These are phyloP conservation scores for Kalanchoe fedtschenkoi DNA, from an alignment of 164 flowering plant species.

Conservation along the genomic window DNA sequence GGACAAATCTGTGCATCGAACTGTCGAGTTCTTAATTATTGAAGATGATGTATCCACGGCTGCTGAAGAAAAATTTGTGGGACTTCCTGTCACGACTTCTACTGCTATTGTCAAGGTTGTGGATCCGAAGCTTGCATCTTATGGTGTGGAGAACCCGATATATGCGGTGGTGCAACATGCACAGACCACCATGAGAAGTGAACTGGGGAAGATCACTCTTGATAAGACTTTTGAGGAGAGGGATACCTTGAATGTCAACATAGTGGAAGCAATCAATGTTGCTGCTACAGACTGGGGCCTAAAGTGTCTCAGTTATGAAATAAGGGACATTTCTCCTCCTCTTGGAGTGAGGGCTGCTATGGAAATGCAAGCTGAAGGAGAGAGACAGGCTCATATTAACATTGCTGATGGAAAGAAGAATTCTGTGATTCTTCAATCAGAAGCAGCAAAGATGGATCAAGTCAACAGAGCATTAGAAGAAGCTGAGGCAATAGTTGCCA, in stretches of 20 bases:
- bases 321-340: conserved; percentile 92
- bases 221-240: conserved; percentile 91
- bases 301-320: conserved; percentile 88
- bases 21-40: no score
- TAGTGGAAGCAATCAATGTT: conserved; percentile 76
- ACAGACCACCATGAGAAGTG: conserved; percentile 92
- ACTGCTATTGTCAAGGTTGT: conserved; percentile 82
- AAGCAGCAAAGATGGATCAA: conserved; percentile 33
- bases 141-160: conserved; percentile 83
- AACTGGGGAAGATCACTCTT: conserved; percentile 80
- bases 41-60: no score
- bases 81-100: no score
- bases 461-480: conserved; percentile 59
- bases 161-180: conserved; percentile 85
- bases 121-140: conserved; percentile 71
- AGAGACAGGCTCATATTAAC: conserved; percentile 73
- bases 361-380: conserved; percentile 99
- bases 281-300: conserved; percentile 92
- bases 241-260: conserved; percentile 77
- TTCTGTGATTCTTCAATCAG: conserved; percentile 25
- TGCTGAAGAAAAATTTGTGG: no score
- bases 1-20: no score
- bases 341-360: conserved; percentile 76
- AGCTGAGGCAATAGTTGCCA: conserved; percentile 76
- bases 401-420: conserved; percentile 61